Conservation (phyloP, 2,329 filamentous ascomycete genomes). For the Thielaviopsis populi region DNA sequence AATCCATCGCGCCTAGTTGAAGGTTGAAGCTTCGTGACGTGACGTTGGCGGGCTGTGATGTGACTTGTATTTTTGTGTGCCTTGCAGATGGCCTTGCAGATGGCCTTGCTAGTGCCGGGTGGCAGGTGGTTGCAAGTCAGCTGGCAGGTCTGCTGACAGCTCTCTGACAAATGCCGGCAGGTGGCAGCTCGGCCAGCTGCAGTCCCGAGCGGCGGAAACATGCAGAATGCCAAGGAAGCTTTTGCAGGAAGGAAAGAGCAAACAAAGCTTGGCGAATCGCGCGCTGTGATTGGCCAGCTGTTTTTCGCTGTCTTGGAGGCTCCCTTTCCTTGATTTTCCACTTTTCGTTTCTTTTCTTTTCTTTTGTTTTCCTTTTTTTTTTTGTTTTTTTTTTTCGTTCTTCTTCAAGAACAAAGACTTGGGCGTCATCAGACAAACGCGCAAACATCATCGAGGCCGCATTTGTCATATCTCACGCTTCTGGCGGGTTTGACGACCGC, state of each 20-base stretch:
- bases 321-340: not conserved
- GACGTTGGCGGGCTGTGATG: not conserved
- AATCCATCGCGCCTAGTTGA: not conserved
- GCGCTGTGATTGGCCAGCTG: no score
- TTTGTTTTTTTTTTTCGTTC: no score
- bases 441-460: no score
- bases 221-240: slow-evolving; percentile 1
- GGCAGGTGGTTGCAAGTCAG: not conserved
- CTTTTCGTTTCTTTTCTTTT: not conserved
- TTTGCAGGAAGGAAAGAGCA: not conserved
- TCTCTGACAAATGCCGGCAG: not conserved
- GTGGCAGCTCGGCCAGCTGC: not conserved
- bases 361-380: no score
- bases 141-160: not conserved
- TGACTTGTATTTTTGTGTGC: not conserved
- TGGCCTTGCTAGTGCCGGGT: not conserved
- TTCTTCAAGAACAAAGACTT: no score
- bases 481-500: no score
- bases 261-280: no score
- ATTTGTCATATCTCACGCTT: no score
- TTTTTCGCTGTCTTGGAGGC: no score
- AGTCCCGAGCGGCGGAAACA: not conserved
- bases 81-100: not conserved
- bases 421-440: no score
- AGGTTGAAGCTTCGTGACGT: no score